Percentiles rank a stretch among this genome's conserved stretches.
Evolutionary conservation across 73 alveolate genomes (phyloP).

Genomic region (Paramecium pentaurelia): DNA sequence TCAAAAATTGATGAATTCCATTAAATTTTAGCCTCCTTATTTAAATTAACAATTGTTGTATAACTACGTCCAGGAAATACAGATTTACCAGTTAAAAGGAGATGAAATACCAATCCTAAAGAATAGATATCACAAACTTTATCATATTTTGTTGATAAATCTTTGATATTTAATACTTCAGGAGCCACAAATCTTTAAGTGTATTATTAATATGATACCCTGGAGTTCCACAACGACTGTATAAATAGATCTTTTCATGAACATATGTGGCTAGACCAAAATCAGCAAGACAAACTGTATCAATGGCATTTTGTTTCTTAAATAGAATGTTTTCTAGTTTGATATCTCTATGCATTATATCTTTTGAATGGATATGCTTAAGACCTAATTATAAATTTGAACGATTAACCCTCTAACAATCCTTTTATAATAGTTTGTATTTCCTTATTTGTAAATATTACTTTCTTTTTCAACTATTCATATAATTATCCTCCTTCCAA

Average conservation of each 20-base stretch:
- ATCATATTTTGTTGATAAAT: conserved; percentile 49
- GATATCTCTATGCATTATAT: conserved; percentile 59
- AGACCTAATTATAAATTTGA: not conserved
- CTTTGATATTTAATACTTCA: conserved; percentile 53
- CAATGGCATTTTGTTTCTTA: conserved; percentile 9
- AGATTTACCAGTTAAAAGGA: conserved; percentile 2
- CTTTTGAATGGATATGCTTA: conserved; percentile 33
- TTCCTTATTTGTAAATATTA: conserved; percentile 31
- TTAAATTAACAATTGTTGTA: not conserved
- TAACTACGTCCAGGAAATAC: conserved; percentile 21
- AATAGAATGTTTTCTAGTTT: conserved; percentile 50
- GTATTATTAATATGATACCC: not conserved
- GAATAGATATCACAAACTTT: conserved; percentile 54
- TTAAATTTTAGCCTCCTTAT: not conserved
- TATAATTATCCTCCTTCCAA: conserved; percentile 80
- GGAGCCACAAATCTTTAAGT: conserved; percentile 47
- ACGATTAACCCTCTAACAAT: conserved; percentile 41
- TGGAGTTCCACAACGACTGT: conserved; percentile 59
- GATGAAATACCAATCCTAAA: conserved; percentile 50
- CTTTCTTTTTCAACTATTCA: conserved; percentile 64
- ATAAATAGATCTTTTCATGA: conserved; percentile 5
- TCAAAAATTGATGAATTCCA: not conserved
- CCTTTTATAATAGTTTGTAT: conserved; percentile 22
- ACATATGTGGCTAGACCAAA: conserved; percentile 53
- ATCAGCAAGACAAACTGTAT: conserved; percentile 41